A percentile compares a stretch with the other conserved stretches of the same genome.
These are phyloP conservation scores for Lagenidium giganteum DNA, from an alignment of 352 stramenopile genomes.

Conservation along the genomic window DNA sequence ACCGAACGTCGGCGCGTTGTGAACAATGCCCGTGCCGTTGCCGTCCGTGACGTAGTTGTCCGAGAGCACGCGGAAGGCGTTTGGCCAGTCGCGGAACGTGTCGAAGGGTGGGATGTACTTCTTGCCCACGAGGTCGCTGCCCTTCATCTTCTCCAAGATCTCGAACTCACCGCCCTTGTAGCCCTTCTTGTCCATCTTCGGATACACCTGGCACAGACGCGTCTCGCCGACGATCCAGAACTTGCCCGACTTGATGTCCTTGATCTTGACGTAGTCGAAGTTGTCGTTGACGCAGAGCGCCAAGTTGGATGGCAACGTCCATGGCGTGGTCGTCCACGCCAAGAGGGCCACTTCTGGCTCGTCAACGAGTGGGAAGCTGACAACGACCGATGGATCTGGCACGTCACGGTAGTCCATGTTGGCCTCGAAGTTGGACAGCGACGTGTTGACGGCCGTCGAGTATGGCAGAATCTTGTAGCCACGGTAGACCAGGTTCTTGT, in stretches of 20 bases:
- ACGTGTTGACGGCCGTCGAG: conserved; percentile 96
- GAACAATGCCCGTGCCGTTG: conserved; percentile 96
- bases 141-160: conserved; percentile 88
- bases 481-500: conserved; percentile 98
- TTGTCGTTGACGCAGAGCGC: conserved; percentile 96
- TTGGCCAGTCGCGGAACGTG: conserved; percentile 88
- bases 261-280: conserved; percentile 98
- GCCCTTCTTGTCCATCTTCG: conserved; percentile 96
- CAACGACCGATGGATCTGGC: conserved; percentile 96
- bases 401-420: conserved; percentile 99
- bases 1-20: conserved; percentile 98
- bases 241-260: conserved; percentile 89
- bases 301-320: conserved; percentile 98
- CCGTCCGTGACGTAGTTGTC: conserved; percentile 99
- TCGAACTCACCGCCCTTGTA: conserved; percentile 94
- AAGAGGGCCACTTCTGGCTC: conserved; percentile 87
- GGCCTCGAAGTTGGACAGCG: conserved; percentile 99
- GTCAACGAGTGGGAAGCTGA: conserved; percentile 93
- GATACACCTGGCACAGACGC: conserved; percentile 95
- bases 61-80: conserved; percentile 94
- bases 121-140: conserved; percentile 92
- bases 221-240: conserved; percentile 93
- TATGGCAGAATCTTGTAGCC: conserved; percentile 99
- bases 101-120: conserved; percentile 97
- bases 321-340: conserved; percentile 99